phyloP scores from a whole-genome alignment of 768 basidiomycete genomes.

The Boletus huronensis region DNA sequence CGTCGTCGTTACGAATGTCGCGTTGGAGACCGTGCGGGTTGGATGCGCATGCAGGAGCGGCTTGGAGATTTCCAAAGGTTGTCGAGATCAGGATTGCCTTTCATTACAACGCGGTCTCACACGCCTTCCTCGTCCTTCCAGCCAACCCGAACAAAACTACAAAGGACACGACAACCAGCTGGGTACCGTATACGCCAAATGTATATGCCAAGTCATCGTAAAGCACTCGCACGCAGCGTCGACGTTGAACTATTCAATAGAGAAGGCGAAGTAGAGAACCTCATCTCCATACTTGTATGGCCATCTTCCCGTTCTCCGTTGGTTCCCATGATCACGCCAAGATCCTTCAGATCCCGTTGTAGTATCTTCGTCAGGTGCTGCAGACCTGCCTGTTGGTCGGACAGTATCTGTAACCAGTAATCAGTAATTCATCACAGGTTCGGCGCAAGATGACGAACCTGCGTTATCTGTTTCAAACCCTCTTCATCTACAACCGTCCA shows the following conservation, averaged over 20 bases:
- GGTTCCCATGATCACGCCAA: constrained; percentile 59
- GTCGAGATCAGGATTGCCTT: constrained; percentile 13
- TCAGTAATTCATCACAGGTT: neutral
- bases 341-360: constrained; percentile 58
- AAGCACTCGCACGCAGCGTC: constrained; percentile 24
- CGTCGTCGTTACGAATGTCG: constrained; percentile 8
- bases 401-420: constrained; percentile 52
- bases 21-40: neutral
- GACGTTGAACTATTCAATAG: constrained; percentile 24
- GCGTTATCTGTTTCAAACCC: constrained; percentile 69
- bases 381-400: constrained; percentile 76
- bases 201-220: constrained; percentile 17
- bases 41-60: constrained; percentile 1
- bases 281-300: constrained; percentile 13
- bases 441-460: constrained; percentile 42
- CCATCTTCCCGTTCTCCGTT: constrained; percentile 36
- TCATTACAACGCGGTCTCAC: constrained; percentile 19
- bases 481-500: constrained; percentile 90
- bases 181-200: constrained; percentile 5
- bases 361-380: constrained; percentile 77
- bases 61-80: neutral
- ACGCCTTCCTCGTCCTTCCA: constrained; percentile 15
- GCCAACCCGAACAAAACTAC: constrained; percentile 6
- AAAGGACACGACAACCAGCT: neutral
- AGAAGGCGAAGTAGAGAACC: constrained; percentile 19